Conservation (phyloP, 1,284 basidiomycete genomes). For the Pholiota adiposa region DNA sequence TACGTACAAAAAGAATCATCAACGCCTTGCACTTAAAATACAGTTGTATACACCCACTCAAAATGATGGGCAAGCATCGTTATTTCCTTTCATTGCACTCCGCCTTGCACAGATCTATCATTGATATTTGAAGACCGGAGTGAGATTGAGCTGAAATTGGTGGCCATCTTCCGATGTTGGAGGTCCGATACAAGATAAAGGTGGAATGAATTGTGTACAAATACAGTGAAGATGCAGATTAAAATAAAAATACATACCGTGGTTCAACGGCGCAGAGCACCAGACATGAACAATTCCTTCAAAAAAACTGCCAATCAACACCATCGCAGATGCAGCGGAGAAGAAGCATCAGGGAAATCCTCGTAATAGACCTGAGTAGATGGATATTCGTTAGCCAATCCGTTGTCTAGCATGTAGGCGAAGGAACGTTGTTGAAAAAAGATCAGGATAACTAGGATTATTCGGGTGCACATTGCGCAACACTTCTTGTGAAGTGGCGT, state of each 20-base stretch:
- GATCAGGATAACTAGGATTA: conserved; percentile 27
- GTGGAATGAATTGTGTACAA: neutral
- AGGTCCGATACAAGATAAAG: neutral
- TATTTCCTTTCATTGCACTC: too few species aligned
- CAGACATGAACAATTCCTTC: too few species aligned
- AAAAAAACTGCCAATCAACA: too few species aligned
- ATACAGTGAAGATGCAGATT: neutral
- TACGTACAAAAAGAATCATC: too few species aligned
- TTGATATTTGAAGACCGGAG: too few species aligned
- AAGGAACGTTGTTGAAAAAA: conserved; percentile 1
- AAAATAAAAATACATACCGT: neutral
- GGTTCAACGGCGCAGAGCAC: neutral
- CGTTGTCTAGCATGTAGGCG: neutral
- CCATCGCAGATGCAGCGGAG: too few species aligned
- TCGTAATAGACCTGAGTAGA: neutral
- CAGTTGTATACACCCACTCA: too few species aligned
- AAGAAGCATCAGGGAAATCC: too few species aligned
- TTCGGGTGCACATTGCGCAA: conserved; percentile 26
- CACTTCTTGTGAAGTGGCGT: conserved; percentile 23
- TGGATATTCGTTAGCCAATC: neutral
- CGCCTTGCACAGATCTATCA: too few species aligned
- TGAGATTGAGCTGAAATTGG: too few species aligned
- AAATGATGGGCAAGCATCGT: too few species aligned
- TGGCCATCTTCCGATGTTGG: neutral
- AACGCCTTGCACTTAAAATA: too few species aligned